Evolutionary conservation across 257 asterid species (phyloP).

Genomic region (Agastache rugosa): DNA sequence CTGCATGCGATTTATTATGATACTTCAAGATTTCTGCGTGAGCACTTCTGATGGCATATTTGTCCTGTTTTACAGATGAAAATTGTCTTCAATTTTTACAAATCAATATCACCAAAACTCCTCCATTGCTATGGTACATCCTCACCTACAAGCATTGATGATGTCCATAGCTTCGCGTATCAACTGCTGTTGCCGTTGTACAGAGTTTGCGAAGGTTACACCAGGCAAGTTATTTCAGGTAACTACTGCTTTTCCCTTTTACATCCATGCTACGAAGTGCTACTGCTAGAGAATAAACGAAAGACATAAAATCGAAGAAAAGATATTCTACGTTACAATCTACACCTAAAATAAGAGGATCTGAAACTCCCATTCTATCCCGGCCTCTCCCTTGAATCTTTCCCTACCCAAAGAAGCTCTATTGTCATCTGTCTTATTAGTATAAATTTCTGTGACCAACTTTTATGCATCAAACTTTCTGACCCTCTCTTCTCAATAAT

Average conservation of each 20-base stretch:
- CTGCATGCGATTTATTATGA: too few relatives aligned
- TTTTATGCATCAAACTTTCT: too few relatives aligned
- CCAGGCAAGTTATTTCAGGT: constrained; percentile 85
- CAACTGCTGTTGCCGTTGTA: constrained; percentile 78
- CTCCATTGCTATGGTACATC: constrained; percentile 39
- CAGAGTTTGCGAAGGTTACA: constrained; percentile 76
- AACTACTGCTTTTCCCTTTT: constrained; percentile 22
- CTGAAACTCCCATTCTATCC: too few relatives aligned
- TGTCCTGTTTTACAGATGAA: constrained; percentile 81
- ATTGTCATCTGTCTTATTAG: background rate
- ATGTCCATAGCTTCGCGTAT: constrained; percentile 58
- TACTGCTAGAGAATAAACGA: background rate
- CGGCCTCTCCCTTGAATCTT: too few relatives aligned
- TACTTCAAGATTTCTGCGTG: too few relatives aligned
- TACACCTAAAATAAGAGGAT: too few relatives aligned
- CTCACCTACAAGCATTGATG: constrained; percentile 47
- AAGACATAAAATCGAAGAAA: background rate
- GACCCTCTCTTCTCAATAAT: background rate
- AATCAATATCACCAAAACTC: constrained; percentile 65
- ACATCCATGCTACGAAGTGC: background rate
- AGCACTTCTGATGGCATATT: too few relatives aligned
- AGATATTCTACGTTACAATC: background rate
- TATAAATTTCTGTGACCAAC: background rate
- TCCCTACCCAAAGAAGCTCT: background rate
- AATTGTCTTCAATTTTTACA: constrained; percentile 71